phyloP scores from a whole-genome alignment of 176 grass and related monocot genomes.

The Carex scoparia region DNA sequence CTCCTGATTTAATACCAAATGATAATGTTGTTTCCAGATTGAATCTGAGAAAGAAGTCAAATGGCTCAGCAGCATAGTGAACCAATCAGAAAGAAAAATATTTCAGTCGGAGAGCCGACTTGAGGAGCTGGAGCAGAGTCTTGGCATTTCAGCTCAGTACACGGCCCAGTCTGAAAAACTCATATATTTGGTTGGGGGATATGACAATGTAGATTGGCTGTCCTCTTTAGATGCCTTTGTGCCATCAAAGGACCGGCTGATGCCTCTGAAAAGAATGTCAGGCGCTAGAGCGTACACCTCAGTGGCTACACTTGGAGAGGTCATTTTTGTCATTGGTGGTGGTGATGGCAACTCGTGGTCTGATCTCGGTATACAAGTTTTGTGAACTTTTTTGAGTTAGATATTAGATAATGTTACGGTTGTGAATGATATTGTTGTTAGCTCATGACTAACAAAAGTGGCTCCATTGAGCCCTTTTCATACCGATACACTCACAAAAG shows the following conservation, averaged over 20 bases:
- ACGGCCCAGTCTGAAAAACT: constrained; percentile 14
- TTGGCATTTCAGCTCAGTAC: constrained; percentile 30
- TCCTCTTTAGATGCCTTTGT: constrained; percentile 58
- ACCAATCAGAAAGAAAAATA: constrained; percentile 43
- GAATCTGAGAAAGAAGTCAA: constrained; percentile 65
- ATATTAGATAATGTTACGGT: neutral
- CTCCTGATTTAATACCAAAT: neutral
- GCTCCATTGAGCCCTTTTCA: neutral
- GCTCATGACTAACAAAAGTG: neutral
- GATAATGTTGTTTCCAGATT: constrained; percentile 35
- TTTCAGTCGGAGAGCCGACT: constrained; percentile 42
- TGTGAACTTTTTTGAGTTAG: neutral
- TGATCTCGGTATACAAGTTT: constrained; percentile 18
- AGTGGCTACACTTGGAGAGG: constrained; percentile 47
- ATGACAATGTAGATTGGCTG: constrained; percentile 47
- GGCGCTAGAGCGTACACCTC: constrained; percentile 48
- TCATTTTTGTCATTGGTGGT: constrained; percentile 63
- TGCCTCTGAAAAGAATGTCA: constrained; percentile 54
- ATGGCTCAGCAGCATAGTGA: constrained; percentile 41
- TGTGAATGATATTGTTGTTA: neutral
- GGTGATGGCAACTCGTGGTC: constrained; percentile 48
- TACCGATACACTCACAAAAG: neutral
- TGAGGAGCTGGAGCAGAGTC: constrained; percentile 44
- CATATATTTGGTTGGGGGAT: constrained; percentile 67
- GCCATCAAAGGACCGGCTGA: constrained; percentile 46